Conservation (phyloP, 805 yeast genomes). For the Cyberlindnera subsufficiens region DNA sequence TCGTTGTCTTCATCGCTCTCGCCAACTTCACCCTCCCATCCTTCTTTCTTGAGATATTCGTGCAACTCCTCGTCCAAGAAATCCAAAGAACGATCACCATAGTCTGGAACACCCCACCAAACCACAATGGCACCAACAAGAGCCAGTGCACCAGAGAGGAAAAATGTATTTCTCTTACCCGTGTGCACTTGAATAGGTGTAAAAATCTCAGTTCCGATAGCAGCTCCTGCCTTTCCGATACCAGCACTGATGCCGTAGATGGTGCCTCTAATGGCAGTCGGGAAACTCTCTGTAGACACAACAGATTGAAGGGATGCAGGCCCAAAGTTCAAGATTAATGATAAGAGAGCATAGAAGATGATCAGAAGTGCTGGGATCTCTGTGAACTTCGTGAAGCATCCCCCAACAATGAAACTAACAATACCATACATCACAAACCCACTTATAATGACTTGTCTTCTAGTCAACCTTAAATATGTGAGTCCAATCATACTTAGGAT, state of each 20-base stretch:
- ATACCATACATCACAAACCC: slow-evolving; percentile 26
- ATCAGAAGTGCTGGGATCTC: slow-evolving; percentile 31
- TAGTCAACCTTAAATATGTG: slow-evolving; percentile 1
- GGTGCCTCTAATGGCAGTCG: slow-evolving; percentile 47
- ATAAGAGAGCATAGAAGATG: slow-evolving; percentile 40
- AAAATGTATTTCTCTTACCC: slow-evolving; percentile 42
- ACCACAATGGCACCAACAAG: slow-evolving; percentile 27
- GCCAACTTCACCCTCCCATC: slow-evolving; percentile 46
- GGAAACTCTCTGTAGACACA: slow-evolving; percentile 37
- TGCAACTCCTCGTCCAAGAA: slow-evolving; percentile 41
- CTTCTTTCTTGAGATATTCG: slow-evolving; percentile 38
- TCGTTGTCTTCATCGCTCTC: slow-evolving; percentile 1
- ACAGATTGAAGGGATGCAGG: slow-evolving; percentile 44
- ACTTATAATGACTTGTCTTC: slow-evolving; percentile 5
- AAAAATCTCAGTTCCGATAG: slow-evolving; percentile 41
- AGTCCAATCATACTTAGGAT: slow-evolving; percentile 1
- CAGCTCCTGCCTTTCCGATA: slow-evolving; percentile 47
- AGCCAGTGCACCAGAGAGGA: slow-evolving; percentile 36
- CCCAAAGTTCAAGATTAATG: slow-evolving; percentile 39
- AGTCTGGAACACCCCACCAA: slow-evolving; percentile 39
- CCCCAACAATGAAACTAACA: slow-evolving; percentile 41
- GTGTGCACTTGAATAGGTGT: slow-evolving; percentile 38
- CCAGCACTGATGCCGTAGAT: slow-evolving; percentile 44
- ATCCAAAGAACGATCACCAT: slow-evolving; percentile 38
- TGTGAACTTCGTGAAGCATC: slow-evolving; percentile 26